Conservation (phyloP, 2,329 filamentous ascomycete species). For the Botrytis aclada region DNA sequence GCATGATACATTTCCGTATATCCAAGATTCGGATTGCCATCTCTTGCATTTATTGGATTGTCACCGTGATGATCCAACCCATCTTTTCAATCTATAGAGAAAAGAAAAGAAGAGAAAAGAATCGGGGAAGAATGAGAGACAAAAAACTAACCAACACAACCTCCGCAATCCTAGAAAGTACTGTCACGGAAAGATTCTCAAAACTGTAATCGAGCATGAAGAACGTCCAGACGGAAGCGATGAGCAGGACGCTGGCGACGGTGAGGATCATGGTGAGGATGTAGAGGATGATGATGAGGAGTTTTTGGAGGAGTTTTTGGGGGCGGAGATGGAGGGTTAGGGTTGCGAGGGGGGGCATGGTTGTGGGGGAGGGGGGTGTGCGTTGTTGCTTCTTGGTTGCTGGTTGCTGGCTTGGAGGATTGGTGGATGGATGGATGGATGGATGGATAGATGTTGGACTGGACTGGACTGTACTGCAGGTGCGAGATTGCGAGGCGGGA, state of each 20-base stretch:
- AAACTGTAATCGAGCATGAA: neutral
- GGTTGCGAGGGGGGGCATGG: too few relatives aligned
- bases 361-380: neutral
- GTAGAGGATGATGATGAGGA: neutral
- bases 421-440: too few relatives aligned
- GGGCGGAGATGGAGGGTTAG: neutral
- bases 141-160: neutral
- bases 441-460: too few relatives aligned
- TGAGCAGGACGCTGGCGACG: neutral
- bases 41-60: too few relatives aligned
- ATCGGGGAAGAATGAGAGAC: neutral
- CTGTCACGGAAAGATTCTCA: neutral
- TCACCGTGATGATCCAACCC: fast-evolving
- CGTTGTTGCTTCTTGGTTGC: neutral
- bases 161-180: neutral
- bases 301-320: neutral
- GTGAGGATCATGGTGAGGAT: neutral
- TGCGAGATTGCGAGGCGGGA: neutral
- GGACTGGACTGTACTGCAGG: neutral
- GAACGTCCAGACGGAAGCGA: neutral
- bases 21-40: neutral
- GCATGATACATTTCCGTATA: neutral
- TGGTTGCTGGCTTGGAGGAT: too few relatives aligned
- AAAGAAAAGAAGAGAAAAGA: neutral
- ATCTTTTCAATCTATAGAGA: fast-evolving